A percentile compares a stretch with the other conserved stretches of the same genome.
Conservation (phyloP, 1,284 basidiomycete species). For the Lignosus rhinocerotis region DNA sequence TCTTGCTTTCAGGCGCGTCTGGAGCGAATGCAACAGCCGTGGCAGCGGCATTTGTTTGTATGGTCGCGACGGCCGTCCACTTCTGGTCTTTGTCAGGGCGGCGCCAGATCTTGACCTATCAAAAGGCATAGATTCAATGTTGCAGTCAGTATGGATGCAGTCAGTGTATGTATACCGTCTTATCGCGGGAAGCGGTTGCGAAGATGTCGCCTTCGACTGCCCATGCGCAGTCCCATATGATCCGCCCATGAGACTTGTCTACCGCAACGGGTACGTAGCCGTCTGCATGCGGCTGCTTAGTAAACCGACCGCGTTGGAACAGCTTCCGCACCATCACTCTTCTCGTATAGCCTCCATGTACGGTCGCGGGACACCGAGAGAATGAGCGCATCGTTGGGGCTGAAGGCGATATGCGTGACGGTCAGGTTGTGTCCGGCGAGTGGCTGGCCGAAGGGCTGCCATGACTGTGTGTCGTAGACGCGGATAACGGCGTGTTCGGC, state of each 20-base stretch:
- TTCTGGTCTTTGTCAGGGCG: conserved; percentile 33
- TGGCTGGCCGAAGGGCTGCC: conserved; percentile 69
- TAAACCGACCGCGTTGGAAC: background rate
- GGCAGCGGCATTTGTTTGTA: conserved; percentile 65
- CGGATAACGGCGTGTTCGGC: conserved; percentile 90
- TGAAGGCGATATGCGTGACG: conserved; percentile 89
- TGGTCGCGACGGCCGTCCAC: conserved; percentile 54
- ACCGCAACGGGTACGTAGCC: conserved; percentile 65
- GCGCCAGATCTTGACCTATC: conserved; percentile 75
- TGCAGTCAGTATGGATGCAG: too few relatives aligned
- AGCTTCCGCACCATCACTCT: conserved; percentile 39
- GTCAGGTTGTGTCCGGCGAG: conserved; percentile 87
- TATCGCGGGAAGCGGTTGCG: conserved; percentile 93
- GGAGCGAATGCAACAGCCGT: conserved; percentile 71
- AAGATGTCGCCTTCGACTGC: conserved; percentile 72
- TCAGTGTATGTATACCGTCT: conserved; percentile 63
- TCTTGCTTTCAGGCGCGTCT: conserved; percentile 31
- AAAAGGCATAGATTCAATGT: background rate
- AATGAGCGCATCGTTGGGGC: conserved; percentile 76
- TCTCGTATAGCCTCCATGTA: conserved; percentile 85
- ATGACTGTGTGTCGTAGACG: conserved; percentile 74
- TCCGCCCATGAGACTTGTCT: conserved; percentile 87
- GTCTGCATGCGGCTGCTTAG: conserved; percentile 21
- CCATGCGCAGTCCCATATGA: conserved; percentile 97
- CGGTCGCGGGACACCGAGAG: conserved; percentile 91